phyloP scores from a whole-genome alignment of 2,329 filamentous ascomycete species.

The Colletotrichum agaves region DNA sequence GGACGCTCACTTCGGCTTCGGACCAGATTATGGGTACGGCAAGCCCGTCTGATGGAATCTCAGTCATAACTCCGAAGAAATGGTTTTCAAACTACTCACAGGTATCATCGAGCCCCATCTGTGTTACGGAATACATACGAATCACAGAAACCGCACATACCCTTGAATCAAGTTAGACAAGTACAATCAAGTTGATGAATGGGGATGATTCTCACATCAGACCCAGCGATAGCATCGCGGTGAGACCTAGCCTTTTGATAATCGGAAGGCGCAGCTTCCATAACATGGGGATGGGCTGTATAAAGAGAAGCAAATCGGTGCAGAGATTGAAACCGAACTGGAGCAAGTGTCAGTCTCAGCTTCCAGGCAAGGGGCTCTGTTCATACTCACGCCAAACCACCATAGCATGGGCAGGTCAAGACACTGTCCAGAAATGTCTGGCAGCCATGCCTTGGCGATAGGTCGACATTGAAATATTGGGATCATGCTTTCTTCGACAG shows the following conservation, averaged over 20 bases:
- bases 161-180: not conserved
- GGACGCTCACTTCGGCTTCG: constrained; percentile 43
- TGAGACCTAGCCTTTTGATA: constrained; percentile 41
- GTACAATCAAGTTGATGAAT: not conserved
- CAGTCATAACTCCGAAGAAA: not conserved
- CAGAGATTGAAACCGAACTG: constrained; percentile 47
- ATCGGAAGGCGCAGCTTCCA: constrained; percentile 47
- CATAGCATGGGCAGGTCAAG: constrained; percentile 45
- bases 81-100: constrained; percentile 32
- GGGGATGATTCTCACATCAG: constrained; percentile 35
- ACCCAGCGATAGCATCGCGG: constrained; percentile 42
- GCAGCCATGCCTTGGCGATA: constrained; percentile 43
- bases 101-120: constrained; percentile 40
- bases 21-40: constrained; percentile 45
- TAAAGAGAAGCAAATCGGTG: constrained; percentile 49
- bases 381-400: constrained; percentile 46
- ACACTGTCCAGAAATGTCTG: constrained; percentile 41
- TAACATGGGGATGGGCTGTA: constrained; percentile 50
- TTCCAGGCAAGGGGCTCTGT: not conserved
- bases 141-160: constrained; percentile 42
- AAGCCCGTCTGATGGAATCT: constrained; percentile 39
- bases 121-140: constrained; percentile 40
- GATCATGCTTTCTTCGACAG: constrained; percentile 44
- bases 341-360: not conserved
- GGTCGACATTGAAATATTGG: constrained; percentile 45